Evolutionary conservation across 2,329 filamentous ascomycete species (phyloP).

Genomic region (Aspergillus japonicus): DNA sequence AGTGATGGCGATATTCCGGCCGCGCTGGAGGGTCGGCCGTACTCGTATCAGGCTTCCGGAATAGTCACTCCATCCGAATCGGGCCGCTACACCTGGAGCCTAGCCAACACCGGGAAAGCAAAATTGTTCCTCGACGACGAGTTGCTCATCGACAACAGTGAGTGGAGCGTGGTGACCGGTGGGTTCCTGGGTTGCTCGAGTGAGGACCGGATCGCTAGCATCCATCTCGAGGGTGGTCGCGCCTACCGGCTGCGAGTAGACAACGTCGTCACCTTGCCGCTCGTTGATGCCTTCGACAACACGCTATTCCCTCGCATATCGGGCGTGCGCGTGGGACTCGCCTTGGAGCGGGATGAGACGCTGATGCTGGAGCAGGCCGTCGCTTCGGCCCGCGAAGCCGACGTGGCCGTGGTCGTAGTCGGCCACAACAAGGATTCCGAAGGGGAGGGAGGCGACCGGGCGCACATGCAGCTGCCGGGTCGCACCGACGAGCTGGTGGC

Average conservation of each 20-base stretch:
- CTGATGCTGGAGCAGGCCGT: slow-evolving; percentile 6
- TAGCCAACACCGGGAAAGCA: slow-evolving; percentile 3
- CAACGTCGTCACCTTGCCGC: slow-evolving; percentile 1
- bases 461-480: slow-evolving; percentile 13
- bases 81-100: slow-evolving; percentile 6
- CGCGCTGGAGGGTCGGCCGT: not conserved
- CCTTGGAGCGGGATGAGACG: not conserved
- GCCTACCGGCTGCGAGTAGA: not conserved
- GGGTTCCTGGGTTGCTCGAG: slow-evolving; percentile 5
- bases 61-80: slow-evolving; percentile 1
- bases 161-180: not conserved
- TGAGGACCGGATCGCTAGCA: not conserved
- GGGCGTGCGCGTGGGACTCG: not conserved
- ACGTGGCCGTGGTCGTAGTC: slow-evolving; percentile 12
- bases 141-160: not conserved
- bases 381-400: slow-evolving; percentile 2
- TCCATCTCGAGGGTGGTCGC: not conserved
- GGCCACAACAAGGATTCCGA: slow-evolving; percentile 15
- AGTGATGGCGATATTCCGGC: slow-evolving; percentile 7
- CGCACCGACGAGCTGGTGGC: slow-evolving; percentile 8
- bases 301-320: slow-evolving; percentile 1
- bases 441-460: slow-evolving; percentile 14
- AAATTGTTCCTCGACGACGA: not conserved
- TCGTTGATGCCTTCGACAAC: not conserved
- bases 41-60: slow-evolving; percentile 3